Evolutionary conservation across 805 yeast genomes (phyloP), one percentile per base, ranked within the genome.

Genomic region (Lachancea waltii): DNA sequence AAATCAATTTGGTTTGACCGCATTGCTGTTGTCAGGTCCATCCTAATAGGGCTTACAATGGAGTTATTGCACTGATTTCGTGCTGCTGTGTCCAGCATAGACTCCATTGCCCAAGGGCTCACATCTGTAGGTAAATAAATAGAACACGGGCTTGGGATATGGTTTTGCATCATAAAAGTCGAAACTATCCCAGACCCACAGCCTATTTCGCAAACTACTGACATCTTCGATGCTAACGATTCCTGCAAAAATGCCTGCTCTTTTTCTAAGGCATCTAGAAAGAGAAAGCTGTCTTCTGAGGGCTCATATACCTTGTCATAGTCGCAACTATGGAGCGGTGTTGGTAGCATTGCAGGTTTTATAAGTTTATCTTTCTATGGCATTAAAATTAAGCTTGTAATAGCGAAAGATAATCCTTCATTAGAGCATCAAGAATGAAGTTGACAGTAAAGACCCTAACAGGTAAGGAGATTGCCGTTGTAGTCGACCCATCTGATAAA

Each of bases 181-280:
- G 94, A 71, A 1, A 90, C 83, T 10, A 92, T 71, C 1, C 98
- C 98, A 1, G 96, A 79, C 0, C 98, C 98, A 2, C 89, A 74
- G 0, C 98, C 98, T 5, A 92, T 70, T 52, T 92, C 98, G 7
- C 81, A 69, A 1, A 85, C 80, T 0, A 85, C 29, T 0, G 92
- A 84, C 1, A 56, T 28, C 14, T 42, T 42, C 16, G 49, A 36
- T 1, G 44, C 25, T 40, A 62, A 69, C n/a, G 47, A 49, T 8
- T 43, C 30, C 8, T 44, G 31, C 16, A 79, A 52, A 25, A 48
- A 67, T 1, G 44, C 49, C 32, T 54, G 58, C 36, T 84, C 81
- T 28, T 65, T 57, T 51, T 92, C 97, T 33, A 92, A 67, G 11
- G 81, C 69, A 56, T 92, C 98, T 30, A 92, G 61, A 7, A 92